A percentile compares a stretch with the other conserved stretches of the same genome.
Evolutionary conservation across 208 protist species (phyloP).

Genomic region (Borovskyia barvae): DNA sequence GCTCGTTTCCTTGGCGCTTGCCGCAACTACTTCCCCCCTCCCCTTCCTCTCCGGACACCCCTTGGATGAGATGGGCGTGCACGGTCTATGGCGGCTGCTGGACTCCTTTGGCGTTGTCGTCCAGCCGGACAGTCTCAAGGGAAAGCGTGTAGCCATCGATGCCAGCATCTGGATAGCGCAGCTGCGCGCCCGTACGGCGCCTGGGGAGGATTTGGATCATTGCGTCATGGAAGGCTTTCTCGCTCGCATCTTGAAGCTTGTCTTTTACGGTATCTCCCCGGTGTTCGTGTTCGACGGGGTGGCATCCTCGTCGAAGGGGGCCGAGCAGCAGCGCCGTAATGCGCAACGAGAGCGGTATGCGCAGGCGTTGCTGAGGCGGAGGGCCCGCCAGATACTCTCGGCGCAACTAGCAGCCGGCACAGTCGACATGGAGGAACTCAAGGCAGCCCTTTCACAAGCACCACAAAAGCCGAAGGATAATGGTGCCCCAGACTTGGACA

Average conservation of each 20-base stretch:
- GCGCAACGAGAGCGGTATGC: slow-evolving; percentile 32
- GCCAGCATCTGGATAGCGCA: slow-evolving; percentile 90
- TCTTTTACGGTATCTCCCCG: slow-evolving; percentile 85
- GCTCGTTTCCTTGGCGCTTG: too few relatives aligned
- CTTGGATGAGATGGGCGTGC: slow-evolving; percentile 92
- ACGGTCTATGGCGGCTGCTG: slow-evolving; percentile 82
- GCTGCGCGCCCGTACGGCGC: slow-evolving; percentile 47
- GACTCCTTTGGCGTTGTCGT: slow-evolving; percentile 78
- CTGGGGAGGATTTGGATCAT: slow-evolving; percentile 51
- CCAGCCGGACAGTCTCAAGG: slow-evolving; percentile 58
- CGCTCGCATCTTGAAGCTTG: slow-evolving; percentile 78
- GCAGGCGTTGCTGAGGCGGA: slow-evolving; percentile 36
- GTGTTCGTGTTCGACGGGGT: slow-evolving; percentile 89
- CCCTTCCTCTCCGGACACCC: too few relatives aligned
- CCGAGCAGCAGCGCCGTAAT: slow-evolving; percentile 55
- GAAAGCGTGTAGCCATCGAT: slow-evolving; percentile 79
- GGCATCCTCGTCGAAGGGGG: slow-evolving; percentile 50
- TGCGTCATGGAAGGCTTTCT: slow-evolving; percentile 79
- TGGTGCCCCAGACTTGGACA: background rate
- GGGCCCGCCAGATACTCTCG: slow-evolving; percentile 63
- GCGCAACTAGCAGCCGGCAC: slow-evolving; percentile 65
- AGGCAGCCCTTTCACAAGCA: background rate
- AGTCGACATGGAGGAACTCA: slow-evolving; percentile 34
- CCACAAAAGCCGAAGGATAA: background rate
- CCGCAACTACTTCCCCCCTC: too few relatives aligned